Conservation (phyloP, 2,329 filamentous ascomycete species). For the Blastomyces emzantsi region DNA sequence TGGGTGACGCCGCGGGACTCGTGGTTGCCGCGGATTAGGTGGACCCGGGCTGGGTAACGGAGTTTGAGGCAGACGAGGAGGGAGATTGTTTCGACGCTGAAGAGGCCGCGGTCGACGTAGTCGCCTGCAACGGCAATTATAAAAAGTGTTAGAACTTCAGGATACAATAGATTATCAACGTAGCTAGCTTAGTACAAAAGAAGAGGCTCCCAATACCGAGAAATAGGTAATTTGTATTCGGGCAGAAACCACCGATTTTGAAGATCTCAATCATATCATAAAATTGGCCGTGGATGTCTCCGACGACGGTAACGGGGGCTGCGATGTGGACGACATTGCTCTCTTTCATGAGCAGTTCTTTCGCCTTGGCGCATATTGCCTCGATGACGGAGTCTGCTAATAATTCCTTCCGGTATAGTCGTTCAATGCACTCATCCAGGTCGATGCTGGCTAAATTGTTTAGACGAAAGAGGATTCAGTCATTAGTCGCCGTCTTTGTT, state of each 20-base stretch:
- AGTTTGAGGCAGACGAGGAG: conserved; percentile 95
- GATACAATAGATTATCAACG: not conserved
- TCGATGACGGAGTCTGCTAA: conserved; percentile 97
- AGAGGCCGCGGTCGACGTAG: conserved; percentile 96
- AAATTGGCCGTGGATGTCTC: conserved; percentile 98
- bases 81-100: conserved; percentile 97
- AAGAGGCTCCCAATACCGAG: conserved; percentile 52
- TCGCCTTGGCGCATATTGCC: conserved; percentile 98
- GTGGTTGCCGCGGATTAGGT: conserved; percentile 95
- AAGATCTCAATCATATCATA: conserved; percentile 99
- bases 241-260: conserved; percentile 93
- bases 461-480: not conserved
- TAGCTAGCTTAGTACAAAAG: not conserved
- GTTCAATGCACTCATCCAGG: conserved; percentile 95
- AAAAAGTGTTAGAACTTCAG: too few relatives aligned
- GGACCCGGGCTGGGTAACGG: conserved; percentile 89
- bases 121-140: conserved; percentile 52
- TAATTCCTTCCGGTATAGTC: conserved; percentile 93
- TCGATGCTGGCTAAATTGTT: conserved; percentile 70
- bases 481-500: not conserved
- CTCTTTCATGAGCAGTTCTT: conserved; percentile 98
- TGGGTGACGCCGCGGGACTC: conserved; percentile 96
- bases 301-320: conserved; percentile 92
- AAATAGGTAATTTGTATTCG: conserved; percentile 97
- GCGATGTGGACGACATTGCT: conserved; percentile 98